Evolutionary conservation across 2,329 filamentous ascomycete species (phyloP).

Genomic region (Bipolaris victoriae): DNA sequence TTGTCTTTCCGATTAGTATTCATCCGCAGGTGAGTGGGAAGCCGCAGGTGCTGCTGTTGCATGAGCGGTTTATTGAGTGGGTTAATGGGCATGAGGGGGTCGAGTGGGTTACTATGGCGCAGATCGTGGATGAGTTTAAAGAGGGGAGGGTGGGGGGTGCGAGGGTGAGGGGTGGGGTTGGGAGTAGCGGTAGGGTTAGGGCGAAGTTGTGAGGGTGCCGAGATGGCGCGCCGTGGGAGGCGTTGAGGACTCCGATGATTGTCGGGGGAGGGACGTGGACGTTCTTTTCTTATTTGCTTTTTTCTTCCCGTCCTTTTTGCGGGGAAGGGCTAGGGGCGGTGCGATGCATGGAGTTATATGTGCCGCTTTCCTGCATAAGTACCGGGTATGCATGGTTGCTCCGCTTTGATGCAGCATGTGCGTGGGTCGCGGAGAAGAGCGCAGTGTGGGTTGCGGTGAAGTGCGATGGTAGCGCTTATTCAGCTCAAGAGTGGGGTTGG

Average conservation of each 20-base stretch:
- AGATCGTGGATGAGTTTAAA: conserved; percentile 48
- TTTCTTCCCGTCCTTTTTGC: no score
- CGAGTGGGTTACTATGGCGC: conserved; percentile 50
- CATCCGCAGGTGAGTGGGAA: conserved; percentile 58
- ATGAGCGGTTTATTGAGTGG: conserved; percentile 56
- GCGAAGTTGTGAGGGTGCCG: conserved; percentile 1
- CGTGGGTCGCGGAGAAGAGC: not conserved
- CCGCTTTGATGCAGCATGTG: not conserved
- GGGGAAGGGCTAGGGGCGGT: no score
- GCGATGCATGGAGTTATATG: not conserved
- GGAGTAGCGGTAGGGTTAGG: conserved; percentile 5
- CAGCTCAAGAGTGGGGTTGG: not conserved
- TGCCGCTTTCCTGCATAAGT: not conserved
- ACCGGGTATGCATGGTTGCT: not conserved
- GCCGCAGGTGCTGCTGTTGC: conserved; percentile 56
- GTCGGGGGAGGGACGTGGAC: no score
- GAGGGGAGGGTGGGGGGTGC: conserved; percentile 43
- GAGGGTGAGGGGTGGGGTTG: conserved; percentile 42
- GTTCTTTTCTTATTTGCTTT: no score
- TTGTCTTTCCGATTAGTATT: conserved; percentile 56
- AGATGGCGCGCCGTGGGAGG: not conserved
- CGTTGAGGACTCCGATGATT: no score
- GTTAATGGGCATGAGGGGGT: conserved; percentile 55
- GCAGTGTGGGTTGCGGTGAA: not conserved
- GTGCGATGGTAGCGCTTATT: not conserved